Percentiles rank a stretch among this genome's conserved stretches.
Evolutionary conservation across 1,139 yeast species (phyloP).

Genomic region (Geotrichum candidum): DNA sequence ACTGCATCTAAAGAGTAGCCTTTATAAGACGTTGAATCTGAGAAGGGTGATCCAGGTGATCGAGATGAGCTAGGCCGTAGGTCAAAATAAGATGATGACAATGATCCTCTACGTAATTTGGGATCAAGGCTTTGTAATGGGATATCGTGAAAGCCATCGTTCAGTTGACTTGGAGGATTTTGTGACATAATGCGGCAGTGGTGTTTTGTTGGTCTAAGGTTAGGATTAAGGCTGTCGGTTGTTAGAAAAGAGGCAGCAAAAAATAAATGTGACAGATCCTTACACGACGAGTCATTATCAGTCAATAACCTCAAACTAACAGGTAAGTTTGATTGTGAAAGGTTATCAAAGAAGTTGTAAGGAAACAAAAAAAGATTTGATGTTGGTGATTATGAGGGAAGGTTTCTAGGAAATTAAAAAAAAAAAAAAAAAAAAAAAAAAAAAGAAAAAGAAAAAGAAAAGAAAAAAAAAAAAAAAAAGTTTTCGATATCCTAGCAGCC

Average conservation of each 20-base stretch:
- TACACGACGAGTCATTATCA: background rate
- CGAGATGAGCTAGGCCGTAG: background rate
- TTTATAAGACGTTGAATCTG: background rate
- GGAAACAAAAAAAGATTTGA: background rate
- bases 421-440: background rate
- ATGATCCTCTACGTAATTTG: background rate
- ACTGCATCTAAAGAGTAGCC: background rate
- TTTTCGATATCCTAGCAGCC: background rate
- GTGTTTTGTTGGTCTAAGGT: background rate
- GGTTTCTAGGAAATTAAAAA: background rate
- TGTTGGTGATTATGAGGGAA: background rate
- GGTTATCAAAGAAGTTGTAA: background rate
- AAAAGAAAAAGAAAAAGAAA: too few relatives aligned
- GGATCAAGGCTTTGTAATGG: background rate
- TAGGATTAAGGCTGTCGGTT: background rate
- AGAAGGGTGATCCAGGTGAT: background rate
- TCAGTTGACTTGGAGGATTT: background rate
- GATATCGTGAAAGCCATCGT: constrained; percentile 1
- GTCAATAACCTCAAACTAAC: background rate
- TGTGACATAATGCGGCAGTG: background rate
- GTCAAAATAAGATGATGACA: background rate
- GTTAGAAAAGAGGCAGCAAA: background rate
- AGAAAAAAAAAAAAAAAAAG: background rate
- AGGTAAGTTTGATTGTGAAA: background rate
- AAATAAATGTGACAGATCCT: background rate